A percentile compares a stretch with the other conserved stretches of the same genome.
These are phyloP conservation scores for Trypanosoma rangeli DNA, from an alignment of 208 protist genomes.

Conservation along the genomic window DNA sequence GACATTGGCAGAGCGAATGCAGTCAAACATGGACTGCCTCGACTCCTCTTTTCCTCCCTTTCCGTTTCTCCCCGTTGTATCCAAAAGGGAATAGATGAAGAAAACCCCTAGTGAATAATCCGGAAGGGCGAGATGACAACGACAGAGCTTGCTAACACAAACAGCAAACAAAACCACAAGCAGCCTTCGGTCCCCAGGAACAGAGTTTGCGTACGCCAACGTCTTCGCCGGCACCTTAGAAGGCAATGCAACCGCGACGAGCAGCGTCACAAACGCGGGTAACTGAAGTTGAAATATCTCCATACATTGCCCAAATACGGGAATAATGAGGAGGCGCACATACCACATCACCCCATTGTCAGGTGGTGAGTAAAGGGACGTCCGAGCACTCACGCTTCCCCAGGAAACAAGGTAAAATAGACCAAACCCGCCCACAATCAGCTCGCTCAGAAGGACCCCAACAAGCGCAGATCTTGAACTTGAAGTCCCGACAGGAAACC, in stretches of 20 bases:
- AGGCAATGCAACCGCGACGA: constrained; percentile 31
- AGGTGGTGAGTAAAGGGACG: constrained; percentile 67
- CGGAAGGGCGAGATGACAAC: constrained; percentile 45
- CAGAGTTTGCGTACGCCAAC: constrained; percentile 18
- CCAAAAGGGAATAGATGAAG: constrained; percentile 63
- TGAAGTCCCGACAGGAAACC: constrained; percentile 49
- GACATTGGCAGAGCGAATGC: constrained; percentile 36
- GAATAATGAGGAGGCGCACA: constrained; percentile 66
- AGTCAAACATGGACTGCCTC: constrained; percentile 36
- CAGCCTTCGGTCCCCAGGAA: constrained; percentile 38
- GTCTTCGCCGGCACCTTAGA: background rate
- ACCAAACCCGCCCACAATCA: constrained; percentile 10
- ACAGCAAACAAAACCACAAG: constrained; percentile 54
- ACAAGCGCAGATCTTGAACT: constrained; percentile 21
- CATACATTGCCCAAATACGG: constrained; percentile 50
- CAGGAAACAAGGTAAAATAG: constrained; percentile 15
- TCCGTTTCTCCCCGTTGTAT: constrained; percentile 28
- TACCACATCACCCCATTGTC: constrained; percentile 78
- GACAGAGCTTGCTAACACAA: constrained; percentile 42
- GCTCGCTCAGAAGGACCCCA: constrained; percentile 8
- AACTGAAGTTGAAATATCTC: constrained; percentile 58
- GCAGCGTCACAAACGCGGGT: constrained; percentile 42
- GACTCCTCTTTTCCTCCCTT: constrained; percentile 16
- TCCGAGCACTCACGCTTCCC: constrained; percentile 13
- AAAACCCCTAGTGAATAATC: constrained; percentile 48